Base-by-base conservation (phyloP, 495 filamentous ascomycete species). In the Platismatia glauca region DNA sequence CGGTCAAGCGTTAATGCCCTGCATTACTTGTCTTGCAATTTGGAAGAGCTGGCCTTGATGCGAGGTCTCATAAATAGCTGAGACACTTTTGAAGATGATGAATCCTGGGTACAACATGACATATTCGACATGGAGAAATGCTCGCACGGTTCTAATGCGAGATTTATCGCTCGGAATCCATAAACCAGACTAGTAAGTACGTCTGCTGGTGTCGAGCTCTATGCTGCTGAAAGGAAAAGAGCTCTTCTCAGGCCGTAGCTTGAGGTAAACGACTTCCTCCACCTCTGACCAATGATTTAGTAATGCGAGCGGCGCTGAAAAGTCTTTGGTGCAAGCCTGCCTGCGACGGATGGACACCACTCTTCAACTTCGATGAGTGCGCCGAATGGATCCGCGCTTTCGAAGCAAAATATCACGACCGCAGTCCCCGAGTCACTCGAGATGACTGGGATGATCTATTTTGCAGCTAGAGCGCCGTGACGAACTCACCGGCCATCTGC, bases 101-200 rank as follows among this genome's bases (percentile, higher is more conserved):
- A 15, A 46, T 22, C 29, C 11, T 2, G 24, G 29, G n/a, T 9
- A 50, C 22, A 11, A 15, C 11, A 50, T 50, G 46, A 6, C 46
- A 29, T 9, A 9, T 6, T 15, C 46, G 4, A 27, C 22, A 11
- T 24, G 46, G 12, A 50, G 3, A 5, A 29, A 50, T 38, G 6
- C 55, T 39, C 79, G 85, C 38, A 81, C 77, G 24, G 84, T 87
- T 55, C 83, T 84, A 22, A 86, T 88, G 83, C 78, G 82, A 71
- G 84, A 87, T 58, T 53, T 70, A 7, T 55, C 41, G 31, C 52
- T 70, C 13, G 62, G 55, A n/a, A 44, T 66, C 18, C 60, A 55
- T 15, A 34, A 7, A 70, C 67, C 29, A 60, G 68, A n/a, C 67
- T 65, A 27, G 46, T 59, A 4, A 67, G 60, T 66, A 55, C 33